Percentiles rank a stretch among this genome's conserved stretches.
These are phyloP conservation scores for Umbelopsis sp. DNA, from an alignment of 192 early-diverging fungal genomes.

Conservation along the genomic window DNA sequence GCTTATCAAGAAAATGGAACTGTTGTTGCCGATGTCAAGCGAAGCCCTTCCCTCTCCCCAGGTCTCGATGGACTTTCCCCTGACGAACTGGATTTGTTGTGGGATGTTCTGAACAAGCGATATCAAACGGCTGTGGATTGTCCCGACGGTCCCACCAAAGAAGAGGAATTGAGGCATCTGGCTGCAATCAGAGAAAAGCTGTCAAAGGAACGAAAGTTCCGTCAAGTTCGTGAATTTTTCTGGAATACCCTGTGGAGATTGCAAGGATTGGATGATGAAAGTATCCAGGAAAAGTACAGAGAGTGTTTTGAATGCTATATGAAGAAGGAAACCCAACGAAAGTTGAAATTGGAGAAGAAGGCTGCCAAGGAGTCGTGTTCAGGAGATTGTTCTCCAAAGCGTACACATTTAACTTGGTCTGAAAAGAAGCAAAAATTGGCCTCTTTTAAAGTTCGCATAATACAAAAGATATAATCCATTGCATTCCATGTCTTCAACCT, in stretches of 20 bases:
- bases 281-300: not conserved
- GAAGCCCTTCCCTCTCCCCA: not conserved
- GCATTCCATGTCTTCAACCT: too few species aligned
- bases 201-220: not conserved
- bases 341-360: not conserved
- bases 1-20: not conserved
- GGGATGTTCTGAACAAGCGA: constrained; percentile 14
- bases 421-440: not conserved
- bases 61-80: not conserved
- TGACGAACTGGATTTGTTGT: not conserved
- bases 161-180: not conserved
- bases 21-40: not conserved
- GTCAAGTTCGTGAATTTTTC: not conserved
- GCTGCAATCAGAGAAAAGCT: not conserved
- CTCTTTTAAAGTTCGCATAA: not conserved
- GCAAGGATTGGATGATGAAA: not conserved
- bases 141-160: not conserved
- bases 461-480: too few species aligned
- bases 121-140: not conserved
- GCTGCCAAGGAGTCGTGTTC: not conserved
- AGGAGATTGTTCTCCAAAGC: not conserved
- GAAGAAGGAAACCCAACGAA: not conserved
- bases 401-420: not conserved
- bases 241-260: not conserved
- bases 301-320: not conserved